These are phyloP conservation scores for Arthrinium phaeospermum DNA, from an alignment of 2,329 filamentous ascomycete species.

Conservation along the genomic window DNA sequence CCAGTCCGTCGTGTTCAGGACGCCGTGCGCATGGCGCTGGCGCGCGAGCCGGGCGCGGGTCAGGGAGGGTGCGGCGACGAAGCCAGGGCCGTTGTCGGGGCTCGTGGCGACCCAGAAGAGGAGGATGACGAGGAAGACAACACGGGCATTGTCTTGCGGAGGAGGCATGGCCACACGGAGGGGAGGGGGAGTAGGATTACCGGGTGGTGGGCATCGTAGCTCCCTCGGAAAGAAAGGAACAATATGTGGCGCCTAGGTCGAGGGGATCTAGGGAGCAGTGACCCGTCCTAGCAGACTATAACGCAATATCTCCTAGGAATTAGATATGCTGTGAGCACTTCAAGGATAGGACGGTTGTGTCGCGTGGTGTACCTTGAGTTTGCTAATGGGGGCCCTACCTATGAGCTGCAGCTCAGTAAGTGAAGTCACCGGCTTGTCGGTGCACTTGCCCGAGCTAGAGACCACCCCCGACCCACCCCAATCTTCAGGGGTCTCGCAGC, in stretches of 20 bases:
- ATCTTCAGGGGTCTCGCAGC: conserved; percentile 15
- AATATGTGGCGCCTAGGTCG: background rate
- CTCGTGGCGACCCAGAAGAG: conserved; percentile 52
- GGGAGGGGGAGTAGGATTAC: background rate
- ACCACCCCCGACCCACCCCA: conserved; percentile 1
- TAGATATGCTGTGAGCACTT: background rate
- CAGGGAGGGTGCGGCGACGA: conserved; percentile 49
- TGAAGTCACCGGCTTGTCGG: conserved; percentile 15
- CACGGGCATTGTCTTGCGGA: conserved; percentile 51
- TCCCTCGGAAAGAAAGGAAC: background rate
- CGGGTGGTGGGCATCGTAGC: conserved; percentile 14
- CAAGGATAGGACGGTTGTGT: background rate
- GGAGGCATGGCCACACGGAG: conserved; percentile 48
- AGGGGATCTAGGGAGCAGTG: background rate
- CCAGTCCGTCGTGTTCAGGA: conserved; percentile 63
- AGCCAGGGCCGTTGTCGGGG: conserved; percentile 46
- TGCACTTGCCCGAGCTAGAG: conserved; percentile 9
- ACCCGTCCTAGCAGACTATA: background rate
- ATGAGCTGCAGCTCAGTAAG: background rate
- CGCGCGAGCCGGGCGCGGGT: conserved; percentile 54
- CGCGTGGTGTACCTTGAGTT: conserved; percentile 1
- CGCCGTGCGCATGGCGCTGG: conserved; percentile 56
- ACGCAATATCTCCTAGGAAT: background rate
- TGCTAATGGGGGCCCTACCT: background rate
- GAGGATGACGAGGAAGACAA: conserved; percentile 50